Conservation (phyloP, 129 eudicot genomes). For the Flaveria trinervia region DNA sequence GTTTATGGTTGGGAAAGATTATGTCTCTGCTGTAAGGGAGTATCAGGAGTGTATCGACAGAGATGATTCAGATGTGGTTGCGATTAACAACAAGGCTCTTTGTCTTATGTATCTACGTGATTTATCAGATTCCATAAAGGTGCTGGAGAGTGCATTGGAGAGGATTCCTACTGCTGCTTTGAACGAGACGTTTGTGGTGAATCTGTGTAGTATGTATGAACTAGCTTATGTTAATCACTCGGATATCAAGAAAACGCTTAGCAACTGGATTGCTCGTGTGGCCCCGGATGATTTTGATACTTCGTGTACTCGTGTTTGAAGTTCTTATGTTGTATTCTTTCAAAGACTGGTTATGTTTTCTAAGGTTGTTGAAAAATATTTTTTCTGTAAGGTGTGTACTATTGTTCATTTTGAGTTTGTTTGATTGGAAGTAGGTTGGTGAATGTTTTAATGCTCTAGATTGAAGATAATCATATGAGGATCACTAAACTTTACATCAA, state of each 20-base stretch:
- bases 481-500: neutral
- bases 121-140: constrained; percentile 83
- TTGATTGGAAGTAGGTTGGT: neutral
- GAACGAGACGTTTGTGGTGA: constrained; percentile 82
- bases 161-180: constrained; percentile 78
- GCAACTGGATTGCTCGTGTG: constrained; percentile 92
- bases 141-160: constrained; percentile 86
- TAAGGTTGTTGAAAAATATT: neutral
- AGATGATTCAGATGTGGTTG: constrained; percentile 80
- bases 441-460: neutral
- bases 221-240: constrained; percentile 89
- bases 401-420: neutral
- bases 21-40: constrained; percentile 90
- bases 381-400: neutral
- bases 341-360: neutral
- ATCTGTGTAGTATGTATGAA: constrained; percentile 97
- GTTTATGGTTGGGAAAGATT: constrained; percentile 86
- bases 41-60: constrained; percentile 88
- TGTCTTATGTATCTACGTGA: constrained; percentile 97
- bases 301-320: constrained; percentile 72
- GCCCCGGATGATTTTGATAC: constrained; percentile 98
- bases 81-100: constrained; percentile 83
- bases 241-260: constrained; percentile 84
- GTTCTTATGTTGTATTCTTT: constrained; percentile 12
- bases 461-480: neutral